Conservation (phyloP, 768 basidiomycete genomes). For the Artomyces pyxidatus region DNA sequence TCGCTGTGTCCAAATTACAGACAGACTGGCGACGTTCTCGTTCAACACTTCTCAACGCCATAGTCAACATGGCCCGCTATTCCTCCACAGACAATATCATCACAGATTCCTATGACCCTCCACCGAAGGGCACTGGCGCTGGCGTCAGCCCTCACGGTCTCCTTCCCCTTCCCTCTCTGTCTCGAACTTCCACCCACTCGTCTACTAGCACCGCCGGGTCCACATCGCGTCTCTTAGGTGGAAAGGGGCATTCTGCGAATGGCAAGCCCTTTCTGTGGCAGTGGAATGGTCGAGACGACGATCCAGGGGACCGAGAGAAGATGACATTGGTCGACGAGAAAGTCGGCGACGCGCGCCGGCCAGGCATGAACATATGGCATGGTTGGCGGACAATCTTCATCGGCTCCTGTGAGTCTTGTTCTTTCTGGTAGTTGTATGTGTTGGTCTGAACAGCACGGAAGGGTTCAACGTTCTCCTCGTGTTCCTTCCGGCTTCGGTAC, state of each 20-base stretch:
- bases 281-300: slow-evolving; percentile 3
- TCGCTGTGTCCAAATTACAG: no score
- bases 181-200: slow-evolving; percentile 5
- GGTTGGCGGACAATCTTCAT: slow-evolving; percentile 50
- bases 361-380: slow-evolving; percentile 21
- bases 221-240: not conserved
- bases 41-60: no score
- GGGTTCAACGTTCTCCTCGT: slow-evolving; percentile 66
- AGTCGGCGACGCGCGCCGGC: slow-evolving; percentile 1
- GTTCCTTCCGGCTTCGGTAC: slow-evolving; percentile 60
- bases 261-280: slow-evolving; percentile 6
- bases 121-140: slow-evolving; percentile 11
- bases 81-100: slow-evolving; percentile 5
- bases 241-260: no score
- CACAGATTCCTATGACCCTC: slow-evolving; percentile 9
- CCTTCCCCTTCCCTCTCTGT: slow-evolving; percentile 9
- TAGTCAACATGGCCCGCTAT: slow-evolving; percentile 8
- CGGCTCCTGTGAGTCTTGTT: slow-evolving; percentile 43
- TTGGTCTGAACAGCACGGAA: slow-evolving; percentile 20
- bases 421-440: not conserved
- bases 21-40: no score
- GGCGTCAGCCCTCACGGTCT: slow-evolving; percentile 11
- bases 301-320: slow-evolving; percentile 10
- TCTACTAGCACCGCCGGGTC: not conserved
- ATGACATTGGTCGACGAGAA: slow-evolving; percentile 9